Percentiles rank a stretch among this genome's conserved stretches.
These are phyloP conservation scores for Phalaenopsis aphrodite DNA, from an alignment of 106 monocot species.

Conservation along the genomic window DNA sequence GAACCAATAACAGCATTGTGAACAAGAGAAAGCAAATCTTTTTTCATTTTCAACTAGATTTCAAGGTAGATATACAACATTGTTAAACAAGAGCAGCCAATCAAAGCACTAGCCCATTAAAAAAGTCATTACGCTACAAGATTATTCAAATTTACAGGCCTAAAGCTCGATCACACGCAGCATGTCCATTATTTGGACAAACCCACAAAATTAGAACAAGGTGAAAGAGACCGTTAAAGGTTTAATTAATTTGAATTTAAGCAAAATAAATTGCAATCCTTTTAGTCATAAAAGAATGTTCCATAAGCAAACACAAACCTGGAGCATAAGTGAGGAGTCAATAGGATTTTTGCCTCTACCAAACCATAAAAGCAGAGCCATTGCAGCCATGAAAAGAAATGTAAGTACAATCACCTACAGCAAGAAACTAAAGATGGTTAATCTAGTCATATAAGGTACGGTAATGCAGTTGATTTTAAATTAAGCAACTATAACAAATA, in stretches of 20 bases:
- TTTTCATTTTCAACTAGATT: not conserved
- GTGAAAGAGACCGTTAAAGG: not conserved
- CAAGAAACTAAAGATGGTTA: not conserved
- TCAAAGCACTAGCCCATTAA: not conserved
- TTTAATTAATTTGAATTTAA: not conserved
- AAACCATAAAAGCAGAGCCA: conserved; percentile 74
- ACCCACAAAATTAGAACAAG: not conserved
- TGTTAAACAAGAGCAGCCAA: not conserved
- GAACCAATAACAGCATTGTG: not conserved
- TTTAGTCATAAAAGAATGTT: not conserved
- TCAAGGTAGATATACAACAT: not conserved
- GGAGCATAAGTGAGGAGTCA: conserved; percentile 68
- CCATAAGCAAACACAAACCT: conserved; percentile 30
- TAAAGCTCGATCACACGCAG: not conserved
- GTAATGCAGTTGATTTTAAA: not conserved
- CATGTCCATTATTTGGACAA: not conserved
- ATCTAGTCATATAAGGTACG: not conserved
- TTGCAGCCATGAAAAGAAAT: conserved; percentile 72
- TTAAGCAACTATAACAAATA: not conserved
- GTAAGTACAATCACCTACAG: conserved; percentile 68
- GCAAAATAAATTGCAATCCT: not conserved
- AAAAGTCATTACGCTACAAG: not conserved
- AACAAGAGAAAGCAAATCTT: not conserved
- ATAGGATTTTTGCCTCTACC: conserved; percentile 81
- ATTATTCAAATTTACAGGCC: not conserved